Evolutionary conservation across 208 protist genomes (phyloP).

Genomic region (Herpetomonas samuelpessoai): DNA sequence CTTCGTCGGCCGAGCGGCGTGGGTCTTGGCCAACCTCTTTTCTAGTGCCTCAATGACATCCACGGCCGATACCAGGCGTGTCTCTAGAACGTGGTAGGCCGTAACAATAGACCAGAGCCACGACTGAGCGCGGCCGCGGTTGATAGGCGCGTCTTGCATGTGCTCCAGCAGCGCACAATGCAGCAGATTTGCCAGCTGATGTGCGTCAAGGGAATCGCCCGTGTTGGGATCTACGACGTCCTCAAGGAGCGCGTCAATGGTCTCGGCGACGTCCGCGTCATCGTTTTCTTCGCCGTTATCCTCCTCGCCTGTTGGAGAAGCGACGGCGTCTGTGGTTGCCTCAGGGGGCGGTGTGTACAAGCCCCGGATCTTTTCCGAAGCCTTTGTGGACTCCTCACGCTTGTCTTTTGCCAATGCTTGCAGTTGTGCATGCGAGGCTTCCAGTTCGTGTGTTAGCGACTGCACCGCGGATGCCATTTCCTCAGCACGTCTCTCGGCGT

Average conservation of each 20-base stretch:
- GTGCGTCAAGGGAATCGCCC: conserved; percentile 45
- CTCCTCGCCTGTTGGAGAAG: no score
- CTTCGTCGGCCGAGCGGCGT: background rate
- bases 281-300: background rate
- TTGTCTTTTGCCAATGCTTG: background rate
- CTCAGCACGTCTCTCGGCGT: background rate
- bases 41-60: conserved; percentile 27
- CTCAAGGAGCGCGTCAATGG: conserved; percentile 31
- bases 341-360: no score
- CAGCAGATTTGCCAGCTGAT: conserved; percentile 48
- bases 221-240: conserved; percentile 52
- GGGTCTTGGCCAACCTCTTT: background rate
- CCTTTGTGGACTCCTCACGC: no score
- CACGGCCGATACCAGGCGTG: conserved; percentile 51
- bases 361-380: no score
- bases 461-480: background rate
- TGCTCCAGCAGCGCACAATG: conserved; percentile 61
- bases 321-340: background rate
- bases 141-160: conserved; percentile 28
- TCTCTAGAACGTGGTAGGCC: conserved; percentile 66
- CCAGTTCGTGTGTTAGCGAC: background rate
- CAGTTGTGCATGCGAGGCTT: background rate
- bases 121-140: conserved; percentile 46
- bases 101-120: conserved; percentile 70
- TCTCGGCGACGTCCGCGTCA: conserved; percentile 1